These are phyloP conservation scores for Lichtheimia ornata DNA, from an alignment of 371 early-diverging fungal genomes.

Conservation along the genomic window DNA sequence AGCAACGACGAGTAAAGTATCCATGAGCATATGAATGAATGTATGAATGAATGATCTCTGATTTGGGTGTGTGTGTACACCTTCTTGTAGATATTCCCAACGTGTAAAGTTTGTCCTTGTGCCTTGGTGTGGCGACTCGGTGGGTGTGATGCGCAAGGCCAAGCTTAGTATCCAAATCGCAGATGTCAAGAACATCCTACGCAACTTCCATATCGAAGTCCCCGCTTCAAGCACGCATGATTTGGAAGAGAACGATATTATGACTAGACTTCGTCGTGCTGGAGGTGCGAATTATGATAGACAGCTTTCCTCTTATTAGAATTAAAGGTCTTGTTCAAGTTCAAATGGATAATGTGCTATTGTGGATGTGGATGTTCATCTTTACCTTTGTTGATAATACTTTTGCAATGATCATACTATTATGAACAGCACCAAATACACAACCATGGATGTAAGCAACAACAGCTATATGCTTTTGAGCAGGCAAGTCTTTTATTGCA, in stretches of 20 bases:
- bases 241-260: slow-evolving; percentile 53
- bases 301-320: slow-evolving; percentile 50
- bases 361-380: too few species aligned
- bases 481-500: too few species aligned
- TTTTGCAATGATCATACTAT: too few species aligned
- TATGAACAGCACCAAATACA: too few species aligned
- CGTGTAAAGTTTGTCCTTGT: slow-evolving; percentile 74
- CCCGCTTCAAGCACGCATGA: slow-evolving; percentile 59
- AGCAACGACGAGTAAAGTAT: slow-evolving; percentile 82
- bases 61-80: not conserved
- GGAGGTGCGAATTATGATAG: slow-evolving; percentile 76
- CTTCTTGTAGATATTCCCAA: slow-evolving; percentile 41
- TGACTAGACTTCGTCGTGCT: slow-evolving; percentile 62
- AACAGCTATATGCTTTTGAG: too few species aligned
- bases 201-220: slow-evolving; percentile 75
- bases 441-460: too few species aligned
- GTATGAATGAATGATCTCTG: too few species aligned
- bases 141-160: slow-evolving; percentile 87
- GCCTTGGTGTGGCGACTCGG: slow-evolving; percentile 79
- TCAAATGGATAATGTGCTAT: too few species aligned
- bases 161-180: slow-evolving; percentile 80
- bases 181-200: slow-evolving; percentile 75
- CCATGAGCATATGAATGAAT: too few species aligned
- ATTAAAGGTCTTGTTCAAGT: too few species aligned
- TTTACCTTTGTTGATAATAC: too few species aligned